Conservation (phyloP, 192 early-diverging fungal species). For the Hyaloraphidium curvatum region DNA sequence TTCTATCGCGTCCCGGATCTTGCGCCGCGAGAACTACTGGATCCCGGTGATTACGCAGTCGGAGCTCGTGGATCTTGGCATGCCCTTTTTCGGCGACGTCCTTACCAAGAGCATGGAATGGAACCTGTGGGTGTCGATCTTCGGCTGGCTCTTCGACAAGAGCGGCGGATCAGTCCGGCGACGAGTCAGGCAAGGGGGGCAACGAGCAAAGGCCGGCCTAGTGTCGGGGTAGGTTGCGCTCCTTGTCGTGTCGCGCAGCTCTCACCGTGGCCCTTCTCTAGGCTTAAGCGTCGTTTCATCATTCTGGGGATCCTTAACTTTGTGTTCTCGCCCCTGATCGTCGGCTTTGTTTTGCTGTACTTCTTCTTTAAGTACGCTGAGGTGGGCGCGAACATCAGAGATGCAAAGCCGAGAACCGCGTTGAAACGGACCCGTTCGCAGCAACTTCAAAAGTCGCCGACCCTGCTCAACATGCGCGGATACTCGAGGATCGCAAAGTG, state of each 20-base stretch:
- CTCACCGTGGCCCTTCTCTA: background rate
- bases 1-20: slow-evolving; percentile 78
- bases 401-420: background rate
- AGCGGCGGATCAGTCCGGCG: slow-evolving; percentile 41
- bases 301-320: slow-evolving; percentile 75
- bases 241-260: background rate
- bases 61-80: slow-evolving; percentile 64
- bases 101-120: slow-evolving; percentile 34
- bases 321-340: slow-evolving; percentile 70
- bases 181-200: background rate
- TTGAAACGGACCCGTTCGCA: slow-evolving; percentile 12
- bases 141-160: slow-evolving; percentile 76
- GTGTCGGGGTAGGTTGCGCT: background rate
- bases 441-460: slow-evolving; percentile 66
- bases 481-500: slow-evolving; percentile 76
- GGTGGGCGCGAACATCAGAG: slow-evolving; percentile 23
- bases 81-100: slow-evolving; percentile 18
- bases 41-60: slow-evolving; percentile 79
- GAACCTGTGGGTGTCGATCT: slow-evolving; percentile 72
- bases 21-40: slow-evolving; percentile 95
- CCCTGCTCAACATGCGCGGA: slow-evolving; percentile 50
- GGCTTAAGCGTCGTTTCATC: slow-evolving; percentile 49
- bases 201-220: background rate
- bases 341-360: slow-evolving; percentile 55
- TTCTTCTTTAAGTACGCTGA: slow-evolving; percentile 90